Percentiles rank a stretch among this genome's conserved stretches.
Evolutionary conservation across 2,329 filamentous ascomycete species (phyloP).

Genomic region (Onygenales sp.): DNA sequence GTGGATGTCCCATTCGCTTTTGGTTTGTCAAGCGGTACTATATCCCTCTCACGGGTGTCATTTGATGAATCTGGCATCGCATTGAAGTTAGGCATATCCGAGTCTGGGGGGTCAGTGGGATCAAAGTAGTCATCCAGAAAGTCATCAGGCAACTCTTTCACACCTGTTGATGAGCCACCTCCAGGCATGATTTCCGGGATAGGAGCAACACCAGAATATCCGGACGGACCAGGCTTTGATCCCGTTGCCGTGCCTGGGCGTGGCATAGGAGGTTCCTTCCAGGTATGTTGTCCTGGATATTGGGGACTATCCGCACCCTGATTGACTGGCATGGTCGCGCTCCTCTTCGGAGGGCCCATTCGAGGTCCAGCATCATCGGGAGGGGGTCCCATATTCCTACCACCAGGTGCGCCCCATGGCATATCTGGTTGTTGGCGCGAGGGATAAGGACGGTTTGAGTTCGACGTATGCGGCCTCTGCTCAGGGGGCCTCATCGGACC

Average conservation of each 20-base stretch:
- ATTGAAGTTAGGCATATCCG: constrained; percentile 57
- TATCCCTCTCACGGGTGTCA: constrained; percentile 19
- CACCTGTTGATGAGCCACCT: background rate
- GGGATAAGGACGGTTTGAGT: constrained; percentile 25
- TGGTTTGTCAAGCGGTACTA: constrained; percentile 24
- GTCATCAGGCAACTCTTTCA: constrained; percentile 19
- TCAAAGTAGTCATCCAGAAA: constrained; percentile 45
- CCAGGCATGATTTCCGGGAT: constrained; percentile 1
- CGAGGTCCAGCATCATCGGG: constrained; percentile 16
- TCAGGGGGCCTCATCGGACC: constrained; percentile 13
- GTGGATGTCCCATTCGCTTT: constrained; percentile 15
- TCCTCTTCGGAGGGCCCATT: constrained; percentile 24
- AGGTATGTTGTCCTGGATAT: constrained; percentile 27
- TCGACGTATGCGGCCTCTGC: constrained; percentile 30
- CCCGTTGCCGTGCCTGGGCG: constrained; percentile 20
- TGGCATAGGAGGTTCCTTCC: constrained; percentile 21
- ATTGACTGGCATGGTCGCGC: constrained; percentile 28
- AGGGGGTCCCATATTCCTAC: constrained; percentile 8
- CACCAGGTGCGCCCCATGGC: background rate
- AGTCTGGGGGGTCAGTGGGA: constrained; percentile 37
- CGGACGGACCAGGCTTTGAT: constrained; percentile 10
- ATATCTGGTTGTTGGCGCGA: constrained; percentile 14
- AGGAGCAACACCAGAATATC: constrained; percentile 1
- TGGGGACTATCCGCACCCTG: constrained; percentile 14
- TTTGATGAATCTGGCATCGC: constrained; percentile 35